These are phyloP conservation scores for Candida jianshihensis DNA, from an alignment of 805 yeast species.

Conservation along the genomic window DNA sequence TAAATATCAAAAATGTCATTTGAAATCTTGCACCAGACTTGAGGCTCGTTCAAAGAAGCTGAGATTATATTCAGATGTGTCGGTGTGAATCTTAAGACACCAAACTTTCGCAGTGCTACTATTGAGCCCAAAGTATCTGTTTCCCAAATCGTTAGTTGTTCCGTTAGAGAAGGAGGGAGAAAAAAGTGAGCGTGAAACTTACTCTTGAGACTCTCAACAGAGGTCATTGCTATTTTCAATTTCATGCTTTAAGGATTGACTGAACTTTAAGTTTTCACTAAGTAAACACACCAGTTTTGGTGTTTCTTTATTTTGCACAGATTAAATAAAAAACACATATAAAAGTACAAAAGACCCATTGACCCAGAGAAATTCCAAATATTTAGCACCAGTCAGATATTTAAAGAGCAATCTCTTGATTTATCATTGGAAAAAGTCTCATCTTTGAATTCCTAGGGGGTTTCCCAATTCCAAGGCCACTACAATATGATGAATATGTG, in stretches of 20 bases:
- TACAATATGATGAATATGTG: too few species aligned
- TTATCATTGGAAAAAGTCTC: too few species aligned
- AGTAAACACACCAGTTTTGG: too few species aligned
- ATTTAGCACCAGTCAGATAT: too few species aligned
- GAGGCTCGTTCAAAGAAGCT: conserved; percentile 50
- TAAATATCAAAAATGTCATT: conserved; percentile 27
- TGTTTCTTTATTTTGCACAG: too few species aligned
- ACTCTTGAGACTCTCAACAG: conserved; percentile 25
- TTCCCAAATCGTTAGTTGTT: conserved; percentile 4
- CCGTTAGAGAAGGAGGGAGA: not conserved
- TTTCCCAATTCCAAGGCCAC: too few species aligned
- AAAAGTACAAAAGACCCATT: too few species aligned
- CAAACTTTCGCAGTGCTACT: conserved; percentile 44
- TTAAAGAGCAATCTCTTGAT: too few species aligned
- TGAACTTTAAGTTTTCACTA: not conserved
- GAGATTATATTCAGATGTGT: conserved; percentile 44
- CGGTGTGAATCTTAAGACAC: conserved; percentile 51
- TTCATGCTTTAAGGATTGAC: conserved; percentile 19
- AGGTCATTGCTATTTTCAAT: conserved; percentile 23
- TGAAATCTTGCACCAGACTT: conserved; percentile 57
- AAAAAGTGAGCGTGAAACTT: conserved; percentile 2
- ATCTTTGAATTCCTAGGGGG: too few species aligned
- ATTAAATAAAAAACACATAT: too few species aligned
- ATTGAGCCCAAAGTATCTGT: conserved; percentile 40
- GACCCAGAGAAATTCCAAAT: too few species aligned